phyloP scores from a whole-genome alignment of 495 filamentous ascomycete species.

The Cenococcum geophilum region DNA sequence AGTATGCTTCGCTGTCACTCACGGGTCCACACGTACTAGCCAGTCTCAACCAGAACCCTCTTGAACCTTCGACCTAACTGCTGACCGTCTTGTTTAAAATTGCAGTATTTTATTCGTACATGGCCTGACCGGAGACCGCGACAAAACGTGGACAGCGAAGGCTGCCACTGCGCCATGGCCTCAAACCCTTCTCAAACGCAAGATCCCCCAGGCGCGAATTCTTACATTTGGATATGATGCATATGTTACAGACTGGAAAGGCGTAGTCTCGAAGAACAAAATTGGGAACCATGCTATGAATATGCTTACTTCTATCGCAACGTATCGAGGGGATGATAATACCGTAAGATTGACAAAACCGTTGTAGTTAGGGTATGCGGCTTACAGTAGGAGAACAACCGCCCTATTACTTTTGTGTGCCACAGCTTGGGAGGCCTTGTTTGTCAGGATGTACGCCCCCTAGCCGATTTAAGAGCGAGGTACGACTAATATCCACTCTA shows the following conservation, averaged over 20 bases:
- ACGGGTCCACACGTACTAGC: too few relatives aligned
- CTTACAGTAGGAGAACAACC: conserved; percentile 19
- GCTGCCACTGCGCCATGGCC: conserved; percentile 23
- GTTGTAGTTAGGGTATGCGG: background rate
- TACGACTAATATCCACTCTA: conserved; percentile 19
- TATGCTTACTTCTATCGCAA: conserved; percentile 22
- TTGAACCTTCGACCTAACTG: too few relatives aligned
- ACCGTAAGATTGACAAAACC: conserved; percentile 12
- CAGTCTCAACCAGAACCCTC: too few relatives aligned
- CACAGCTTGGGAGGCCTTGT: conserved; percentile 31
- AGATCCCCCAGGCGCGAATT: conserved; percentile 30
- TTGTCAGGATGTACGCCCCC: conserved; percentile 31
- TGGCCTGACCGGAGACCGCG: conserved; percentile 10
- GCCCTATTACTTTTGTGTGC: conserved; percentile 28
- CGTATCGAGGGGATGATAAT: conserved; percentile 23
- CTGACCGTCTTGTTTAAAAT: too few relatives aligned
- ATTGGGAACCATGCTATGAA: conserved; percentile 31
- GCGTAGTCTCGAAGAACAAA: conserved; percentile 28
- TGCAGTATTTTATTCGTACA: conserved; percentile 16
- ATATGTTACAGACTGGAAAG: conserved; percentile 23
- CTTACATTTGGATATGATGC: conserved; percentile 37
- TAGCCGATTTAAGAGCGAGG: too few relatives aligned
- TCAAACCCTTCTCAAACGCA: conserved; percentile 25
- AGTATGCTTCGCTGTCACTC: too few relatives aligned
- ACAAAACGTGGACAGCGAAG: conserved; percentile 10